Percentiles rank a stretch among this genome's conserved stretches.
These are phyloP conservation scores for Micromonas commoda DNA, from an alignment of 139 green algal genomes.

Conservation along the genomic window DNA sequence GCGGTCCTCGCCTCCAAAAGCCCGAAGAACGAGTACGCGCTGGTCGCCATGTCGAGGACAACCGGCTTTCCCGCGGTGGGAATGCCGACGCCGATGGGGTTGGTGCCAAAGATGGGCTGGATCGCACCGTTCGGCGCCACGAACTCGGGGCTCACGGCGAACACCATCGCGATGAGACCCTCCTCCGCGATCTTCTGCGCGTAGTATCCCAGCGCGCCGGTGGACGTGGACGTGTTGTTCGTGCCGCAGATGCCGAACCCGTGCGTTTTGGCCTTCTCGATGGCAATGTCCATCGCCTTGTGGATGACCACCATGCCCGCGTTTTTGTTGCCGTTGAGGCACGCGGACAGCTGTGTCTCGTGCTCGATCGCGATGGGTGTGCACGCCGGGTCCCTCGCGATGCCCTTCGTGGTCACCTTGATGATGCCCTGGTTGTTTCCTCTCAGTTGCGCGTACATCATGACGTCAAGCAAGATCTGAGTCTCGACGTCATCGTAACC, in stretches of 20 bases:
- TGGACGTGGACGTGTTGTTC: slow-evolving; percentile 60
- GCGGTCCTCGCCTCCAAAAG: slow-evolving; percentile 64
- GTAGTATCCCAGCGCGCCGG: slow-evolving; percentile 64
- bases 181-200: slow-evolving; percentile 47
- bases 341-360: slow-evolving; percentile 51
- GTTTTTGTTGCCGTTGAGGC: slow-evolving; percentile 57
- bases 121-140: slow-evolving; percentile 62
- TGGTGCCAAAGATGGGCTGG: slow-evolving; percentile 71
- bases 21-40: slow-evolving; percentile 64
- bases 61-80: slow-evolving; percentile 39
- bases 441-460: slow-evolving; percentile 71
- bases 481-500: slow-evolving; percentile 29
- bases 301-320: slow-evolving; percentile 63
- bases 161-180: slow-evolving; percentile 60
- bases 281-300: slow-evolving; percentile 48
- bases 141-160: slow-evolving; percentile 71
- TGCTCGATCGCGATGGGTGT: slow-evolving; percentile 40
- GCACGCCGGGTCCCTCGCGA: slow-evolving; percentile 39
- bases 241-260: slow-evolving; percentile 67
- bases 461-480: slow-evolving; percentile 31
- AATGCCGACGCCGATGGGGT: slow-evolving; percentile 65
- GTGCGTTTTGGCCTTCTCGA: slow-evolving; percentile 46
- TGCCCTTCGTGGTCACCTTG: slow-evolving; percentile 62
- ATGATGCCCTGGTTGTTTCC: slow-evolving; percentile 75
- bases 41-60: slow-evolving; percentile 67